Conservation (phyloP, 495 filamentous ascomycete genomes). For the Penicillium malachiteum region DNA sequence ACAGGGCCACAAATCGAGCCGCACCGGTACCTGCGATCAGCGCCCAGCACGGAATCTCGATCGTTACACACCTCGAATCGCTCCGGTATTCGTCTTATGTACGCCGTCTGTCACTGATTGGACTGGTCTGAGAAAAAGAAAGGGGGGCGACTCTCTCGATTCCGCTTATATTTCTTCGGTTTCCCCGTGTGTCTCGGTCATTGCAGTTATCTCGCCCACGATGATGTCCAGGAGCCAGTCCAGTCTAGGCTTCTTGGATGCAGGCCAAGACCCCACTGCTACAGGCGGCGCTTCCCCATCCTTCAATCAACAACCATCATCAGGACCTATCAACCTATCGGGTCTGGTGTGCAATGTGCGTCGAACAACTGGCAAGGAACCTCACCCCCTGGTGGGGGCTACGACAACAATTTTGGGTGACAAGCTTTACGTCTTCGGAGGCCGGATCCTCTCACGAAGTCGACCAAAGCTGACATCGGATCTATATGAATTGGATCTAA, state of each 20-base stretch:
- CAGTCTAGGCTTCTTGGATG: conserved; percentile 40
- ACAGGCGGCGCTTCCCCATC: conserved; percentile 32
- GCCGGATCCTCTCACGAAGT: conserved; percentile 78
- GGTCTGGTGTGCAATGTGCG: conserved; percentile 94
- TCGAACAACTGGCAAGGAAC: conserved; percentile 85
- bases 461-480: conserved; percentile 82
- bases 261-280: conserved; percentile 31
- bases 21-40: conserved; percentile 12
- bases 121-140: background rate
- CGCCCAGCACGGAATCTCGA: conserved; percentile 4
- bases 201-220: conserved; percentile 8
- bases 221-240: conserved; percentile 51
- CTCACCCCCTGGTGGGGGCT: conserved; percentile 86
- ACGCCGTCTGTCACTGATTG: conserved; percentile 1
- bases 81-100: conserved; percentile 7
- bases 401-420: conserved; percentile 94
- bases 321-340: conserved; percentile 65
- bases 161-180: background rate
- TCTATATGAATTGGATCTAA: conserved; percentile 89
- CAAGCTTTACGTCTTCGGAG: conserved; percentile 94
- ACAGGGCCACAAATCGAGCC: conserved; percentile 12
- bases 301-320: conserved; percentile 32
- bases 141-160: background rate
- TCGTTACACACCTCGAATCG: conserved; percentile 9
- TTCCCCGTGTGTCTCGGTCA: background rate